Percentiles rank a stretch among this genome's conserved stretches.
These are phyloP conservation scores for Trypanosomatidae sp. DNA, from an alignment of 208 protist genomes.

Conservation along the genomic window DNA sequence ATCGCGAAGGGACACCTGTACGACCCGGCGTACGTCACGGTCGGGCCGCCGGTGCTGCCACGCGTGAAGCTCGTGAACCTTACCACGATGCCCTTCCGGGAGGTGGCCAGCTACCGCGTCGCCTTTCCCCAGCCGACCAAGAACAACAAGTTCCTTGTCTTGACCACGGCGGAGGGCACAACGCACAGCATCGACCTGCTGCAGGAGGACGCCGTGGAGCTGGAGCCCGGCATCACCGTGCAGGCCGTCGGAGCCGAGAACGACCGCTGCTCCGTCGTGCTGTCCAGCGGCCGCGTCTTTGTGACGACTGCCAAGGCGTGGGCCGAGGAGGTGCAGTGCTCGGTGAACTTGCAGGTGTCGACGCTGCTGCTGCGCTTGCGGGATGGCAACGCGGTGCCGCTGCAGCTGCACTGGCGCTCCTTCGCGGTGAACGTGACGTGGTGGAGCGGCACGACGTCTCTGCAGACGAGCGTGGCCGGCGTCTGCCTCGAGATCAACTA, in stretches of 20 bases:
- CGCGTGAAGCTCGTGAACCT: constrained; percentile 55
- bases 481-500: constrained; percentile 37
- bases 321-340: constrained; percentile 30
- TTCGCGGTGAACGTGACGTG: constrained; percentile 29
- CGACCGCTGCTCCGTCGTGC: constrained; percentile 21
- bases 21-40: constrained; percentile 47
- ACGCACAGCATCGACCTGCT: constrained; percentile 19
- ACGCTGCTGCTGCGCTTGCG: constrained; percentile 22
- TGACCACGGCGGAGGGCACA: constrained; percentile 22
- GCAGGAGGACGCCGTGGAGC: constrained; percentile 26
- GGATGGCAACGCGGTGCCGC: constrained; percentile 19
- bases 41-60: constrained; percentile 34
- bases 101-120: constrained; percentile 24
- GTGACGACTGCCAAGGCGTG: constrained; percentile 9
- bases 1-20: constrained; percentile 37
- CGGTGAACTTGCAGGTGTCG: constrained; percentile 23
- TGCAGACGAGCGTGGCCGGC: constrained; percentile 48
- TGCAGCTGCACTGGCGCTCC: constrained; percentile 26
- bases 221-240: constrained; percentile 27
- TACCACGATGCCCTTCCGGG: constrained; percentile 31
- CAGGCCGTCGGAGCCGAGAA: constrained; percentile 8
- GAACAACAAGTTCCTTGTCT: constrained; percentile 32
- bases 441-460: constrained; percentile 27
- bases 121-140: constrained; percentile 25
- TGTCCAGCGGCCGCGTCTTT: constrained; percentile 12